Percentiles rank a stretch among this genome's conserved stretches.
phyloP scores from a whole-genome alignment of 495 filamentous ascomycete species.

The Oidiodendron maius region DNA sequence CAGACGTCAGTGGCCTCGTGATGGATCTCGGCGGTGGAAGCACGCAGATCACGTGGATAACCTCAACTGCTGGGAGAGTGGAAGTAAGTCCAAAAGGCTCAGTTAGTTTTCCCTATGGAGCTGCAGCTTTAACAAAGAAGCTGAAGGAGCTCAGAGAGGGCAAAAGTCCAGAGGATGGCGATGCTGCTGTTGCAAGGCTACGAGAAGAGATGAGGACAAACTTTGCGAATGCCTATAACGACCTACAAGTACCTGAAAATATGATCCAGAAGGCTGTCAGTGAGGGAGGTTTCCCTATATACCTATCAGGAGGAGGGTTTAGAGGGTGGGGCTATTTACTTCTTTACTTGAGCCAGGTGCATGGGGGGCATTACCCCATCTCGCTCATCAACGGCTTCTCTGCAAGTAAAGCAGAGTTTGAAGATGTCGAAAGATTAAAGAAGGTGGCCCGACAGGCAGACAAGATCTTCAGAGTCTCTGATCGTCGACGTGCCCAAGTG shows the following conservation, averaged over 20 bases:
- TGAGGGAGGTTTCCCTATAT: slow-evolving; percentile 50
- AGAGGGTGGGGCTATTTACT: slow-evolving; percentile 68
- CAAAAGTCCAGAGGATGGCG: slow-evolving; percentile 24
- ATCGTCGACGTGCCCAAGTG: slow-evolving; percentile 57
- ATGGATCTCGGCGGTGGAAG: slow-evolving; percentile 71
- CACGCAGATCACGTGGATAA: slow-evolving; percentile 65
- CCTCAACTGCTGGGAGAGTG: slow-evolving; percentile 42
- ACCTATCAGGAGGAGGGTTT: slow-evolving; percentile 68
- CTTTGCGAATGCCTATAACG: slow-evolving; percentile 43
- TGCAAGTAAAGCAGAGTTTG: slow-evolving; percentile 44
- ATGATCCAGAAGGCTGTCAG: slow-evolving; percentile 34
- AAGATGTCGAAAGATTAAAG: slow-evolving; percentile 42
- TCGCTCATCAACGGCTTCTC: slow-evolving; percentile 70
- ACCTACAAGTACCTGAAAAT: slow-evolving; percentile 44
- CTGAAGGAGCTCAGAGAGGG: slow-evolving; percentile 25
- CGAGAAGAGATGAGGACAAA: slow-evolving; percentile 43
- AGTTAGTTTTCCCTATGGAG: slow-evolving; percentile 66
- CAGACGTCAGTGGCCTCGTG: slow-evolving; percentile 51
- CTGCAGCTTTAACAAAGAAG: slow-evolving; percentile 55
- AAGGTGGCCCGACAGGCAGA: slow-evolving; percentile 29
- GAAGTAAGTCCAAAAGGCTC: slow-evolving; percentile 45
- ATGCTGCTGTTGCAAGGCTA: slow-evolving; percentile 33
- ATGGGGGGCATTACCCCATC: slow-evolving; percentile 55
- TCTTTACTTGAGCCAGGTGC: slow-evolving; percentile 41
- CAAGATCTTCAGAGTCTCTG: slow-evolving; percentile 61